phyloP scores from a whole-genome alignment of 2,329 filamentous ascomycete species.

The Tricladium varicosporioides region DNA sequence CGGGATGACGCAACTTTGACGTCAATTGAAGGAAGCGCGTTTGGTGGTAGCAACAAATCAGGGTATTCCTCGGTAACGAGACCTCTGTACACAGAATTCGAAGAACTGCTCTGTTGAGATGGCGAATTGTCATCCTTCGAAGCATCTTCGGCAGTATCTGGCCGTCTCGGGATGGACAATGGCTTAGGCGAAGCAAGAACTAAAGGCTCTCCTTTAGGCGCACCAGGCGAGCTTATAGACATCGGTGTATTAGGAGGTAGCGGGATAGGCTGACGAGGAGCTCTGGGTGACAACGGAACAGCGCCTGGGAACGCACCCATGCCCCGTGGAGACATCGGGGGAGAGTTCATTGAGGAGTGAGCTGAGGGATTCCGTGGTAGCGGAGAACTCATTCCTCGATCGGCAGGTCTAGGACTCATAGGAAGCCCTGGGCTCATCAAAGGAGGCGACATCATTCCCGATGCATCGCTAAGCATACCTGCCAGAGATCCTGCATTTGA shows the following conservation, averaged over 20 bases:
- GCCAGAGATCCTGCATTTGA: constrained; percentile 48
- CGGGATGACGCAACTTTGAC: constrained; percentile 90
- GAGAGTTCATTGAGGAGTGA: constrained; percentile 53
- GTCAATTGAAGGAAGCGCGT: constrained; percentile 81
- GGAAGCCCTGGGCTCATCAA: constrained; percentile 61
- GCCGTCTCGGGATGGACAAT: constrained; percentile 39
- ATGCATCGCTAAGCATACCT: constrained; percentile 45
- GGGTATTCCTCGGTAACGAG: constrained; percentile 85
- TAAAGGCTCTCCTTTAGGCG: constrained; percentile 32
- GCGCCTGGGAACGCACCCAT: constrained; percentile 43
- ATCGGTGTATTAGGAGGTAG: constrained; percentile 68
- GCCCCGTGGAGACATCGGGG: constrained; percentile 65
- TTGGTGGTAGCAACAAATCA: constrained; percentile 79
- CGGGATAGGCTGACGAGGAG: constrained; percentile 70
- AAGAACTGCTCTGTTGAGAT: constrained; percentile 29
- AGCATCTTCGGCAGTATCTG: constrained; percentile 26
- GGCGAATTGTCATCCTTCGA: constrained; percentile 19
- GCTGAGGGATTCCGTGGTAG: constrained; percentile 48
- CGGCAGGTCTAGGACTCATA: constrained; percentile 55
- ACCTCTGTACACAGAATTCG: constrained; percentile 67
- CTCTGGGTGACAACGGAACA: constrained; percentile 67
- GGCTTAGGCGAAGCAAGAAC: constrained; percentile 42
- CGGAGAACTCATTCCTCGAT: constrained; percentile 55
- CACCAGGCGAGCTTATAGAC: constrained; percentile 51
- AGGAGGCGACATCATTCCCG: constrained; percentile 38